Evolutionary conservation across 805 yeast species (phyloP).

Genomic region (Wickerhamiella dianesei): DNA sequence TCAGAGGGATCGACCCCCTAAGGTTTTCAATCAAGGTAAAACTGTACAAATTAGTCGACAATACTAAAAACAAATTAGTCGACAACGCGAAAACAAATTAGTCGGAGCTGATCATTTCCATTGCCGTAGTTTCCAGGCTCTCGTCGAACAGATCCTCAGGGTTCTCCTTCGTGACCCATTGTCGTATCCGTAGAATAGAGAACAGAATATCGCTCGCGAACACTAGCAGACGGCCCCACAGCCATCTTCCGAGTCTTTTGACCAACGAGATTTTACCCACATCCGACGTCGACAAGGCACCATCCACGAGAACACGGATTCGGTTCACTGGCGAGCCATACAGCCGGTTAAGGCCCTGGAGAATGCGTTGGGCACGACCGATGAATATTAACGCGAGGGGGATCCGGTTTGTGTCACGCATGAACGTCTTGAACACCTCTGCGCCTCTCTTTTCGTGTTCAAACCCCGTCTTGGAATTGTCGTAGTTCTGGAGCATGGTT

Average conservation of each 20-base stretch:
- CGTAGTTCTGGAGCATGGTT: slow-evolving; percentile 37
- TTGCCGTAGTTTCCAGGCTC: slow-evolving; percentile 6
- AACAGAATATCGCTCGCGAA: slow-evolving; percentile 9
- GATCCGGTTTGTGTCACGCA: slow-evolving; percentile 49
- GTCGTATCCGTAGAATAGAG: slow-evolving; percentile 8
- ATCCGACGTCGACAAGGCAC: slow-evolving; percentile 29
- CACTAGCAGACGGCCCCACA: slow-evolving; percentile 10
- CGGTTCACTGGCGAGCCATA: slow-evolving; percentile 68
- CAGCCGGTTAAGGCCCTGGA: slow-evolving; percentile 52
- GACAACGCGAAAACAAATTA: too few species aligned
- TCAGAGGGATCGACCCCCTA: too few species aligned
- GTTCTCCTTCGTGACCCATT: slow-evolving; percentile 10
- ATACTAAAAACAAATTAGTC: too few species aligned
- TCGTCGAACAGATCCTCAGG: slow-evolving; percentile 14
- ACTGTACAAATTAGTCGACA: too few species aligned
- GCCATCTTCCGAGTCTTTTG: slow-evolving; percentile 6
- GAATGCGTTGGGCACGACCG: slow-evolving; percentile 59
- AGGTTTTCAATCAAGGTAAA: too few species aligned
- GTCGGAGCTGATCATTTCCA: neutral
- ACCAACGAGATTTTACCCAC: slow-evolving; percentile 3
- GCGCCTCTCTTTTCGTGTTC: slow-evolving; percentile 32
- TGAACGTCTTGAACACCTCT: slow-evolving; percentile 39
- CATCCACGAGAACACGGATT: slow-evolving; percentile 45
- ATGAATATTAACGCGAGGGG: slow-evolving; percentile 55
- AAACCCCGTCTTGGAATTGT: slow-evolving; percentile 28